A percentile compares a stretch with the other conserved stretches of the same genome.
These are phyloP conservation scores for Dalechampia spathulata DNA, from an alignment of 441 rosid genomes.

Conservation along the genomic window DNA sequence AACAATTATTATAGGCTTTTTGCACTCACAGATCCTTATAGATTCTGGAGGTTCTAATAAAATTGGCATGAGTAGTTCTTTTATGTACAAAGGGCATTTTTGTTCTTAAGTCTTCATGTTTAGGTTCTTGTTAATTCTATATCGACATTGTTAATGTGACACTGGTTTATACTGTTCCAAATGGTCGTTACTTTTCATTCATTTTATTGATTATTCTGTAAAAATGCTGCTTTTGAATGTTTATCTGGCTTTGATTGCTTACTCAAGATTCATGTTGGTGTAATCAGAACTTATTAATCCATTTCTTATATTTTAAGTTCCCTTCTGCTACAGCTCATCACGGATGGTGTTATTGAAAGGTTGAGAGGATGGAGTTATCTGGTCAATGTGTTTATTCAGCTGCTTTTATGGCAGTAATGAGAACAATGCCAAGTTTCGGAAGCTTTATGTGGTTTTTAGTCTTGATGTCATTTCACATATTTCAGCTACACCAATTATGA, in stretches of 20 bases:
- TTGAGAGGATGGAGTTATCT: slow-evolving; percentile 84
- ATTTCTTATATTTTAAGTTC: not conserved
- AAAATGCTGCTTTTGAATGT: too few species aligned
- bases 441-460: slow-evolving; percentile 7
- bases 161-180: not conserved
- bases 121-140: too few species aligned
- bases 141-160: too few species aligned
- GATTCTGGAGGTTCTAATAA: too few species aligned
- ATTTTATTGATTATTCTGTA: too few species aligned
- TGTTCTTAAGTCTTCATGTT: too few species aligned
- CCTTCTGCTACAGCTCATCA: slow-evolving; percentile 56
- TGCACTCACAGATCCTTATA: too few species aligned
- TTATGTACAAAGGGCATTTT: too few species aligned
- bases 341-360: slow-evolving; percentile 85
- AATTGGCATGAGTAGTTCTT: too few species aligned
- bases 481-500: slow-evolving; percentile 87
- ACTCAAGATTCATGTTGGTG: not conserved
- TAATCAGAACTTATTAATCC: not conserved
- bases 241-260: slow-evolving; percentile 9
- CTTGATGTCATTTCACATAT: slow-evolving; percentile 10
- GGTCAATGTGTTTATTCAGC: slow-evolving; percentile 41
- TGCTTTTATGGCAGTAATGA: slow-evolving; percentile 3
- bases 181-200: not conserved
- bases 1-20: too few species aligned
- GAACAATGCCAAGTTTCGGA: not conserved